Conservation (phyloP, 169 alveolate species). For the Plasmodium gaboni region DNA sequence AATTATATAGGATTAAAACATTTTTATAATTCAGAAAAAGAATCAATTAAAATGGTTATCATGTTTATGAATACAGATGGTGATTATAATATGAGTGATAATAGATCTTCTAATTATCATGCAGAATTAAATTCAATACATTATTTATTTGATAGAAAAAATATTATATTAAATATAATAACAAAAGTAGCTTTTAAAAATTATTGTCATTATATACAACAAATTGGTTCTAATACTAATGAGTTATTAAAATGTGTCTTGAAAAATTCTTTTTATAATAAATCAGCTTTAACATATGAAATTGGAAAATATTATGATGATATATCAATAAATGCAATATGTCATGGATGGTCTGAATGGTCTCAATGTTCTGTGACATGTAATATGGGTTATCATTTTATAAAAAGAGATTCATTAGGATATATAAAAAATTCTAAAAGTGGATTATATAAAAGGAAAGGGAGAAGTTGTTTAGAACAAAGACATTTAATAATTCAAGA, state of each 20-base stretch:
- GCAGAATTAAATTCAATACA: constrained; percentile 10
- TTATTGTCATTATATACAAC: constrained; percentile 49
- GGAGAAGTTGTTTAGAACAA: constrained; percentile 61
- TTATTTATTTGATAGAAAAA: constrained; percentile 49
- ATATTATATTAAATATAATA: constrained; percentile 44
- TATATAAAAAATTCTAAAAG: neutral
- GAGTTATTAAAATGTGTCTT: constrained; percentile 54
- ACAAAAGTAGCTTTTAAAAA: constrained; percentile 11
- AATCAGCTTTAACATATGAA: neutral
- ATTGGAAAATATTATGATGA: constrained; percentile 40
- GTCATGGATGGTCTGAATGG: constrained; percentile 63
- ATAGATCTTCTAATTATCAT: too few species aligned
- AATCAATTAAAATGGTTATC: constrained; percentile 13
- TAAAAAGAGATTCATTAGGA: neutral
- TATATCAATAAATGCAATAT: constrained; percentile 40
- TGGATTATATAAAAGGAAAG: constrained; percentile 65
- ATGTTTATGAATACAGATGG: constrained; percentile 73
- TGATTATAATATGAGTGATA: neutral
- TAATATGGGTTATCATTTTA: constrained; percentile 35
- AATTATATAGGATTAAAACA: constrained; percentile 57
- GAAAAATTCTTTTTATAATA: constrained; percentile 26
- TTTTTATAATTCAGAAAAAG: constrained; percentile 18
- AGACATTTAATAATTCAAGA: constrained; percentile 21
- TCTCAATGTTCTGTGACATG: constrained; percentile 40
- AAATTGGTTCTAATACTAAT: constrained; percentile 60